A percentile compares a stretch with the other conserved stretches of the same genome.
Evolutionary conservation across 257 asterid species (phyloP).

Genomic region (Osmanthus fragrans): DNA sequence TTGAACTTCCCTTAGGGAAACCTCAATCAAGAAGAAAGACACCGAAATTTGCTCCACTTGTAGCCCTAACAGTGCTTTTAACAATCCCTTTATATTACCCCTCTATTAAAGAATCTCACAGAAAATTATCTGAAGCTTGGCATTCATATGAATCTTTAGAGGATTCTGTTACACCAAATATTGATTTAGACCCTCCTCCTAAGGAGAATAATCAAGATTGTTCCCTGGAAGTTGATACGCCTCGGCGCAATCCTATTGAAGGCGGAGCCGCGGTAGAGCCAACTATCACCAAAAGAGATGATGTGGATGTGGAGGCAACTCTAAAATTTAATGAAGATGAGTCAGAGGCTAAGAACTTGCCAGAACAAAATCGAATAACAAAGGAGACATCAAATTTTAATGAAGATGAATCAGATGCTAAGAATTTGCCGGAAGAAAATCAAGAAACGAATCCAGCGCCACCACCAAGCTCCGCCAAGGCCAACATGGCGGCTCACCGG

Average conservation of each 20-base stretch:
- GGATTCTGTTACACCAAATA: not conserved
- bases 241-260: constrained; percentile 7
- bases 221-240: not conserved
- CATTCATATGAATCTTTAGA: constrained; percentile 21
- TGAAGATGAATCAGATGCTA: not conserved
- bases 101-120: constrained; percentile 25
- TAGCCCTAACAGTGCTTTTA: constrained; percentile 41
- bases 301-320: not conserved
- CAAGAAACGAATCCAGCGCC: not conserved
- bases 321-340: not conserved
- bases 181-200: not conserved
- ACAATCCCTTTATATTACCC: constrained; percentile 53
- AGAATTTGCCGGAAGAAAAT: not conserved
- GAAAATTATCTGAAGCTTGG: constrained; percentile 25
- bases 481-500: not conserved
- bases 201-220: not conserved
- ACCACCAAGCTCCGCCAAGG: not conserved
- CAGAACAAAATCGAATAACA: not conserved
- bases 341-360: not conserved
- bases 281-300: not conserved
- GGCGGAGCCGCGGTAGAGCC: not conserved
- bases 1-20: constrained; percentile 46
- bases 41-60: constrained; percentile 43
- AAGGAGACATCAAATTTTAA: not conserved
- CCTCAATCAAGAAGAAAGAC: constrained; percentile 44